Base-by-base conservation (phyloP, 169 alveolate genomes). In the Eimeria nieschulzi region DNA sequence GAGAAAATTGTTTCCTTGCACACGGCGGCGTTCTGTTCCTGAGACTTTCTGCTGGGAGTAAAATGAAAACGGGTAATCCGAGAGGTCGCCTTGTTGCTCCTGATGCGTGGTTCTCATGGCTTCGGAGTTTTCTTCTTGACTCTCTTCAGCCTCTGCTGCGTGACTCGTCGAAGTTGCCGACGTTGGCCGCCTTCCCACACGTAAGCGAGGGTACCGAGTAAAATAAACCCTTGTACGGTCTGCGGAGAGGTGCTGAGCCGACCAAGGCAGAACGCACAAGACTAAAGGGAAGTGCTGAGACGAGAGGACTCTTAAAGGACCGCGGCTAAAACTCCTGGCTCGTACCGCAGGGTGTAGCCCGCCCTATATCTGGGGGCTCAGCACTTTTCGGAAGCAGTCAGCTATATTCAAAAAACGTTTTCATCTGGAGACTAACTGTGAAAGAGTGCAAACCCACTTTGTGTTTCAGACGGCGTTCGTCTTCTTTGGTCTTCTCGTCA, bases 41-140 rank as follows among this genome's bases (percentile, higher is more conserved):
- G 90, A 82, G 64, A 82, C 90, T 63, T 82, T 82, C 78, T 82
- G 79, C 78, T 82, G 90, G 75, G 90, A 82, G 51, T 59, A 82
- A 63, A 82, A 82, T 63, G 78, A 82, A 63, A 82, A 82, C 13
- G 90, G 90, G 46, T 82, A 63, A 26, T 66, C 76, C 25, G 76
- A 15, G 26, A 19, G 25, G 23, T 15, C 21, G n/a, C 59, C 64
- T 15, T 26, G 64, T 55, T 82, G 78, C 21, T 59, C 90, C 9
- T 82, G 25, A 54, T 51, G 59, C 9, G 66, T 39, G 9, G 33
- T 13, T 54, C 63, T 51, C 90, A 17, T 51, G 68, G 46, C 46
- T 33, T 33, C n/a, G 68, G 68, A 15, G 68, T 5, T 59, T 26
- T 51, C 12, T 26, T 17, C n/a, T n/a, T 5, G 51, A 39, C 78